A percentile compares a stretch with the other conserved stretches of the same genome.
phyloP scores from a whole-genome alignment of 2,329 filamentous ascomycete species.

The Aspergillus sp. region DNA sequence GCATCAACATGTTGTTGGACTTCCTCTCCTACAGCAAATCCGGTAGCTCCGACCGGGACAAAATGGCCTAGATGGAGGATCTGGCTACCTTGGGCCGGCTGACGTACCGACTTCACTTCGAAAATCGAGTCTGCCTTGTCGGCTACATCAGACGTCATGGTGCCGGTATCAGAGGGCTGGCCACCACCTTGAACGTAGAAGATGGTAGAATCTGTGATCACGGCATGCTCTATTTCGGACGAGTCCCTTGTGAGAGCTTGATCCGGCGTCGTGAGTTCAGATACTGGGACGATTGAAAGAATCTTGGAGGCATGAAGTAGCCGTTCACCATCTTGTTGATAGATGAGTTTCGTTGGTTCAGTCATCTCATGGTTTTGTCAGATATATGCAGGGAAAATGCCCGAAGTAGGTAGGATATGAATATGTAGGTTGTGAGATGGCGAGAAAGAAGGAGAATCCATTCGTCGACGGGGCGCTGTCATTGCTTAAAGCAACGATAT shows the following conservation, averaged over 20 bases:
- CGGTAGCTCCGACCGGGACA: background rate
- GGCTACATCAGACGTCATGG: slow-evolving; percentile 4
- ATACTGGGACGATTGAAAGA: too few species aligned
- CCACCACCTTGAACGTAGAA: slow-evolving; percentile 23
- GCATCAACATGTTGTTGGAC: slow-evolving; percentile 18
- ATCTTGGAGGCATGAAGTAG: too few species aligned
- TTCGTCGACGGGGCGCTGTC: too few species aligned
- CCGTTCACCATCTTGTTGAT: too few species aligned
- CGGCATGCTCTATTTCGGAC: slow-evolving; percentile 9
- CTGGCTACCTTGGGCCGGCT: slow-evolving; percentile 11
- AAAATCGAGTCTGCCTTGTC: slow-evolving; percentile 4
- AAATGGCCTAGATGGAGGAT: slow-evolving; percentile 20
- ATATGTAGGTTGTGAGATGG: too few species aligned
- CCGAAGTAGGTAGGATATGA: too few species aligned
- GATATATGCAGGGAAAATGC: too few species aligned
- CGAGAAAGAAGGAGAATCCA: too few species aligned
- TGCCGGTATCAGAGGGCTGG: slow-evolving; percentile 21
- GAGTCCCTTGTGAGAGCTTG: slow-evolving; percentile 13
- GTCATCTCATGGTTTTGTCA: too few species aligned
- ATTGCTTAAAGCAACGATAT: too few species aligned
- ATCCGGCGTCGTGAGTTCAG: too few species aligned
- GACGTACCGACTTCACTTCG: slow-evolving; percentile 19
- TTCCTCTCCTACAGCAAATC: background rate
- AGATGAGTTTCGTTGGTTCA: too few species aligned
- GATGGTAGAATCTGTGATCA: slow-evolving; percentile 18